These are phyloP conservation scores for Flaveria ramosissima DNA, from an alignment of 129 eudicot species.

Conservation along the genomic window DNA sequence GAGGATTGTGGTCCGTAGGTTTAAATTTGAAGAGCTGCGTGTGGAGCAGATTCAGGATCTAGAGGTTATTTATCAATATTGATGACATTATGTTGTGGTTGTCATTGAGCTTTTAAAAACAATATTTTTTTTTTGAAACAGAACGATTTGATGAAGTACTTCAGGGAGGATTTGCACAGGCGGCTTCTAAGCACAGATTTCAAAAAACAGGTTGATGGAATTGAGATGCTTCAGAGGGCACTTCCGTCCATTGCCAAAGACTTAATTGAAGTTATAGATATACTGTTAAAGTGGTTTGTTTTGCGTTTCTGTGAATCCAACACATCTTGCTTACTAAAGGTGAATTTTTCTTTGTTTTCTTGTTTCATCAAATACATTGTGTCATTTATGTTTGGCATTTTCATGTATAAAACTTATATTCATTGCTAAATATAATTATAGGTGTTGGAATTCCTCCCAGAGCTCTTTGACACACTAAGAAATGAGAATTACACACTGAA, in stretches of 20 bases:
- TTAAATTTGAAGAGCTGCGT: constrained; percentile 93
- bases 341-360: constrained; percentile 11
- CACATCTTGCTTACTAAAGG: constrained; percentile 97
- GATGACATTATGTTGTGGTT: neutral
- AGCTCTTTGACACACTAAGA: constrained; percentile 67
- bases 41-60: constrained; percentile 96
- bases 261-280: constrained; percentile 75
- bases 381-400: constrained; percentile 2
- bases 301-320: constrained; percentile 93
- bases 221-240: constrained; percentile 96
- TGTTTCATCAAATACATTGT: constrained; percentile 3
- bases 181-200: constrained; percentile 91
- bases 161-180: constrained; percentile 87
- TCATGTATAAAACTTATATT: constrained; percentile 1
- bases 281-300: constrained; percentile 90
- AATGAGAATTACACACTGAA: constrained; percentile 85
- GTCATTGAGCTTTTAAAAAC: neutral
- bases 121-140: constrained; percentile 36
- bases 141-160: constrained; percentile 85
- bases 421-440: constrained; percentile 18
- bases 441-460: constrained; percentile 98
- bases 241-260: constrained; percentile 77
- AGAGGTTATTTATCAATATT: constrained; percentile 52
- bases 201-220: constrained; percentile 97
- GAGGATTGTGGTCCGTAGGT: constrained; percentile 89